Evolutionary conservation across 2,329 filamentous ascomycete species (phyloP).

Genomic region (Xylariaceae sp.): DNA sequence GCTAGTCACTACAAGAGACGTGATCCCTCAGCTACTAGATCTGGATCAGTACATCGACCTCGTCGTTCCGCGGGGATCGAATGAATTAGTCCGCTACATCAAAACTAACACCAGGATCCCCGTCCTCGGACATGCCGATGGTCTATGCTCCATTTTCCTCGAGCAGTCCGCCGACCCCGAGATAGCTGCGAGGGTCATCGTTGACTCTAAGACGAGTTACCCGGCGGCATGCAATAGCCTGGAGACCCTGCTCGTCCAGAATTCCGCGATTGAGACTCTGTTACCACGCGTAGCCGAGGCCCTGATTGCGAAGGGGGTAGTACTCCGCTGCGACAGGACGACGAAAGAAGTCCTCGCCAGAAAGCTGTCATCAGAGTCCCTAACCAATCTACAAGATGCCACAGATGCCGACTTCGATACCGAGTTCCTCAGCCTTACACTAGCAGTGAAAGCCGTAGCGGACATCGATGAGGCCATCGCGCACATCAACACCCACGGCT

Average conservation of each 20-base stretch:
- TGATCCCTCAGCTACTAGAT: slow-evolving; percentile 79
- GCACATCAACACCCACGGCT: slow-evolving; percentile 90
- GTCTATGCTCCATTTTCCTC: slow-evolving; percentile 83
- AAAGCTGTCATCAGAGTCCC: slow-evolving; percentile 38
- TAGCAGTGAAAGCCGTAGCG: slow-evolving; percentile 78
- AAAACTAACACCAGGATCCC: slow-evolving; percentile 91
- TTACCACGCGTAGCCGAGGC: slow-evolving; percentile 70
- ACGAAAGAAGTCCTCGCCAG: slow-evolving; percentile 61
- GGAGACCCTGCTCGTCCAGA: slow-evolving; percentile 87
- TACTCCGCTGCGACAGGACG: slow-evolving; percentile 70
- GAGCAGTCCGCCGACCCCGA: slow-evolving; percentile 69
- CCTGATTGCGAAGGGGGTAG: slow-evolving; percentile 72
- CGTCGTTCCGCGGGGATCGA: slow-evolving; percentile 87
- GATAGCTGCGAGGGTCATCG: slow-evolving; percentile 70
- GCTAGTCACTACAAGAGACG: slow-evolving; percentile 88
- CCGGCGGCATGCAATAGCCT: slow-evolving; percentile 91
- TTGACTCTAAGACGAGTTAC: slow-evolving; percentile 93
- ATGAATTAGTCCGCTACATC: slow-evolving; percentile 84
- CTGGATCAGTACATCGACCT: slow-evolving; percentile 88
- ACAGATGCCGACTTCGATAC: slow-evolving; percentile 72
- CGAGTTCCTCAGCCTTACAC: slow-evolving; percentile 79
- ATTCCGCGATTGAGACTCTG: slow-evolving; percentile 60
- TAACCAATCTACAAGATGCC: slow-evolving; percentile 58
- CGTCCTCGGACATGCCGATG: slow-evolving; percentile 93
- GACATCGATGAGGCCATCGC: slow-evolving; percentile 66